Evolutionary conservation across 306 rosid species (phyloP).

Genomic region (Cucurbita moschata): DNA sequence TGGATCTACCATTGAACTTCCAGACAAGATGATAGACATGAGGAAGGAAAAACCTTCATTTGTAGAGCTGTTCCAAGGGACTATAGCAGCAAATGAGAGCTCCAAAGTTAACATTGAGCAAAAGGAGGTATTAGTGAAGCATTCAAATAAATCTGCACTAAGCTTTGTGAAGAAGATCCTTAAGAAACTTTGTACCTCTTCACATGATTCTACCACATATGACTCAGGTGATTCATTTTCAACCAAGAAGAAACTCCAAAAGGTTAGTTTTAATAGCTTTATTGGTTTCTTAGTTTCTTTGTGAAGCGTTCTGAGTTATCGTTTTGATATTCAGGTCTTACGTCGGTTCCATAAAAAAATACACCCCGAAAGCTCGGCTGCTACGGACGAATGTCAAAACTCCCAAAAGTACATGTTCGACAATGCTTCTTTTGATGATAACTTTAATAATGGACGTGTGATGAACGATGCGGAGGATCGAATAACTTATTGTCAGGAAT

Average conservation of each 20-base stretch:
- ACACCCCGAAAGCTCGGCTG: conserved; percentile 43
- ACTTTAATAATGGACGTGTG: conserved; percentile 15
- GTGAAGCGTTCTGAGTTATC: conserved; percentile 10
- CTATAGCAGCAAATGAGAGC: conserved; percentile 30
- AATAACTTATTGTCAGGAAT: conserved; percentile 15
- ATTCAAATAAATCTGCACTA: conserved; percentile 33
- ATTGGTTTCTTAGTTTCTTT: neutral
- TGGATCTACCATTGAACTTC: conserved; percentile 52
- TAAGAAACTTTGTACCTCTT: conserved; percentile 32
- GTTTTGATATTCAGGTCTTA: conserved; percentile 43
- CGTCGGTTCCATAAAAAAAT: conserved; percentile 54
- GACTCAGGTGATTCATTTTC: conserved; percentile 17
- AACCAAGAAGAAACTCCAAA: conserved; percentile 43
- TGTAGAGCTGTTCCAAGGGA: conserved; percentile 48
- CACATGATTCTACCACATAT: conserved; percentile 17
- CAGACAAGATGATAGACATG: conserved; percentile 28
- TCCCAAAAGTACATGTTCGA: conserved; percentile 23
- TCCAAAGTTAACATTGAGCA: conserved; percentile 15
- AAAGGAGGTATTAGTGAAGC: conserved; percentile 24
- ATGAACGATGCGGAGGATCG: conserved; percentile 17
- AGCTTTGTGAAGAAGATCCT: conserved; percentile 48
- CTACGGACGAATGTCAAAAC: conserved; percentile 16
- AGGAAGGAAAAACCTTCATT: conserved; percentile 52
- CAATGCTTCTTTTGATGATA: conserved; percentile 19
- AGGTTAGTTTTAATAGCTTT: conserved; percentile 39